Percentiles rank a stretch among this genome's conserved stretches.
These are phyloP conservation scores for Saturnispora sanitii DNA, from an alignment of 805 yeast species.

Conservation along the genomic window DNA sequence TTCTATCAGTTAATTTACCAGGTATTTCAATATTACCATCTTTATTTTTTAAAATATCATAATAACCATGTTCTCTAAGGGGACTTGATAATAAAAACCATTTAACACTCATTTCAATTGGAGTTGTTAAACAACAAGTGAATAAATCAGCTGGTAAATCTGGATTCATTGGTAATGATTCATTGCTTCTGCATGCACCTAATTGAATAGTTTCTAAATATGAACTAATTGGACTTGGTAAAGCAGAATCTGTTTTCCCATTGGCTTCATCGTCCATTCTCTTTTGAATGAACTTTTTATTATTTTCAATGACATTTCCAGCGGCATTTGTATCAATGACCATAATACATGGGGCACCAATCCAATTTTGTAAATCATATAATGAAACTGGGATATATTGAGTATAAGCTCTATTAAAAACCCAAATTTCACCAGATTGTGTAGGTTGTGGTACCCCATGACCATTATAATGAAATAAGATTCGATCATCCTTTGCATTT, in stretches of 20 bases:
- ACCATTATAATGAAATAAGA: slow-evolving; percentile 91
- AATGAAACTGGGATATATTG: slow-evolving; percentile 94
- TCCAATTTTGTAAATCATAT: slow-evolving; percentile 93
- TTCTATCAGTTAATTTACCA: slow-evolving; percentile 81
- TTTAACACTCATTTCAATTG: slow-evolving; percentile 85
- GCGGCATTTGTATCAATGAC: slow-evolving; percentile 94
- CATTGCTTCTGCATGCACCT: slow-evolving; percentile 86
- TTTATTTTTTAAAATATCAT: slow-evolving; percentile 37
- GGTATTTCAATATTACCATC: slow-evolving; percentile 65
- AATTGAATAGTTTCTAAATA: slow-evolving; percentile 84
- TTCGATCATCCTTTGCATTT: slow-evolving; percentile 87
- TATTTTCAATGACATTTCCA: slow-evolving; percentile 84
- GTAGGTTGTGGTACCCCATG: slow-evolving; percentile 99
- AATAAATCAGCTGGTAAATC: slow-evolving; percentile 92
- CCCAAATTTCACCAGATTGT: slow-evolving; percentile 95
- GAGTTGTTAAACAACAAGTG: slow-evolving; percentile 91
- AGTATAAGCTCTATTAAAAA: slow-evolving; percentile 91
- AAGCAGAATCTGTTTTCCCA: slow-evolving; percentile 37
- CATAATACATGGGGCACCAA: slow-evolving; percentile 94
- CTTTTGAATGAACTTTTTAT: slow-evolving; percentile 81
- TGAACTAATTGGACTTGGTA: slow-evolving; percentile 55
- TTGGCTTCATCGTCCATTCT: slow-evolving; percentile 80
- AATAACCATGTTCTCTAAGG: slow-evolving; percentile 40
- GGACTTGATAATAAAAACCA: slow-evolving; percentile 88
- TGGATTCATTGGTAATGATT: slow-evolving; percentile 84